Conservation (phyloP, 192 early-diverging fungal genomes). For the Coemansia nantahalensis region DNA sequence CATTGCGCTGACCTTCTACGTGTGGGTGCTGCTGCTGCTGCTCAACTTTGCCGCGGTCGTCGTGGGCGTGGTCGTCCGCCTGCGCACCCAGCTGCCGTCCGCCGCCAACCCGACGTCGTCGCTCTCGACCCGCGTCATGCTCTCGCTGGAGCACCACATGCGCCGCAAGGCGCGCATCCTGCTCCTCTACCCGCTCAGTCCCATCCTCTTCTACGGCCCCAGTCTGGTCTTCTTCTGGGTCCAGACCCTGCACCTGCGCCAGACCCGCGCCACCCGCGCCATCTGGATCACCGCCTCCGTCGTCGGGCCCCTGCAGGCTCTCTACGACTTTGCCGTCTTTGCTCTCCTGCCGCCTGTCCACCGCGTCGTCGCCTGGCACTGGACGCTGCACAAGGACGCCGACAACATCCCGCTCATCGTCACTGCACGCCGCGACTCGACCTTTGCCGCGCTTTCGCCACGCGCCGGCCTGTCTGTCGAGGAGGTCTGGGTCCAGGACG, state of each 20-base stretch:
- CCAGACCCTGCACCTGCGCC: constrained; percentile 31
- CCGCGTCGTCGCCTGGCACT: constrained; percentile 41
- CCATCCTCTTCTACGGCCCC: constrained; percentile 35
- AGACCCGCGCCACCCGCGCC: constrained; percentile 7
- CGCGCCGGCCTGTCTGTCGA: constrained; percentile 19
- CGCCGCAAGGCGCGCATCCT: constrained; percentile 39
- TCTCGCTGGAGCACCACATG: constrained; percentile 42
- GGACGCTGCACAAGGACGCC: constrained; percentile 35
- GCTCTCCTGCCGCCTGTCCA: constrained; percentile 36
- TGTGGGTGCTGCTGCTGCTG: constrained; percentile 31
- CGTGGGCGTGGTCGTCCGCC: constrained; percentile 18
- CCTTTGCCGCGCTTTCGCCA: too few relatives aligned
- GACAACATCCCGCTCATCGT: constrained; percentile 18
- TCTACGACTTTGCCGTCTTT: constrained; percentile 38
- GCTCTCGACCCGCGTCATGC: constrained; percentile 40
- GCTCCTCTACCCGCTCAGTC: constrained; percentile 43
- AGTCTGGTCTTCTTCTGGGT: constrained; percentile 40
- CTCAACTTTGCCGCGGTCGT: constrained; percentile 42
- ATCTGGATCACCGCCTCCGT: constrained; percentile 26
- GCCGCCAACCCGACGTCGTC: constrained; percentile 11
- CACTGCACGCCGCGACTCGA: constrained; percentile 21
- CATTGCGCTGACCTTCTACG: constrained; percentile 35
- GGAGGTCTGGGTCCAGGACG: constrained; percentile 33
- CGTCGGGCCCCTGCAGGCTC: constrained; percentile 30
- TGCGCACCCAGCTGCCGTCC: constrained; percentile 22